Base-by-base conservation (phyloP, 73 alveolate genomes). In the Symbiodinium natans region DNA sequence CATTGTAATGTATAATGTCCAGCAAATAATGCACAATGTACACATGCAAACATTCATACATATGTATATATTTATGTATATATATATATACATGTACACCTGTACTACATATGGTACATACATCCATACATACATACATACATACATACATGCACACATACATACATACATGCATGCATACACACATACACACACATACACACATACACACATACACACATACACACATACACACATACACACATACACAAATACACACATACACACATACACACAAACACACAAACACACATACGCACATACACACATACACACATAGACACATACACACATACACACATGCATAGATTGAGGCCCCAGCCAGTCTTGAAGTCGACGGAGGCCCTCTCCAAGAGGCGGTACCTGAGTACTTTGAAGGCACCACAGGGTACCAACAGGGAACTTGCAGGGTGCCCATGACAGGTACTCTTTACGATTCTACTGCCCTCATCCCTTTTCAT, bases 321-420 rank as follows among this genome's bases (percentile, higher is more conserved):
- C 68, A 17, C 27, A 52, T 52, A 52, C 56, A 43, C 11, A 11
- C 19, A 43, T 8, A 43, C 19, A 5, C 56, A 8, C 56, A 5
- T 43, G 5, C 56, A 8, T 43, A 43, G 23, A 29, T 13, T 29
- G 87, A 52, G 87, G 54, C 48, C 54, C 87, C 68, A 42, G 75
- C 94, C 97, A 17, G 56, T 90, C 52, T 71, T 90, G 97, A 38
- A 90, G 97, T 73, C 75, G 39, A 90, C 97, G 36, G 54, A 31
- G 80, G 97, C 97, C 6, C 97, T 77, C 88, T 90, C 97, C 48
- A 90, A 42, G 23, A 90, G 74, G n/a, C 97, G 75, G 77, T 23
- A 68, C 74, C 95, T 89, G 41, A 10, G 48, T 42, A 9, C 36
- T 75, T 8, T 48, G 8, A 10, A 10, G 63, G 63, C 63, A n/a